Base-by-base conservation (phyloP, 2,329 filamentous ascomycete species). In the Alternaria novae-zelandiae region DNA sequence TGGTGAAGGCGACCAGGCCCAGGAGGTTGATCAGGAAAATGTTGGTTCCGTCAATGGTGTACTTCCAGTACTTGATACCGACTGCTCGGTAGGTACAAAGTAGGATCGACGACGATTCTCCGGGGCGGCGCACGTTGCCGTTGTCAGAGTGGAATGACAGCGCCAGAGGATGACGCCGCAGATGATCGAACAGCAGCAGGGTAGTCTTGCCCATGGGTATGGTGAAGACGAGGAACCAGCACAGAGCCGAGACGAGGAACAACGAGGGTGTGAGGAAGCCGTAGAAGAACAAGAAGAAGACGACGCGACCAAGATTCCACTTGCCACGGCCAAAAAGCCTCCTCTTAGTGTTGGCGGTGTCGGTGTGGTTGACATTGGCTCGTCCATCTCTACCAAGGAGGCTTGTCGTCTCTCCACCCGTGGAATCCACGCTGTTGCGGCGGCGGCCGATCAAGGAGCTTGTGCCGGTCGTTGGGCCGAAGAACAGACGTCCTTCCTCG, bases 131-230 rank as follows among this genome's bases (percentile, higher is more conserved):
- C 25, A 91, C 89, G 74, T 91, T 91, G 61, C 89, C 86, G 60
- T 88, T 89, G 77, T 97, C 94, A 10, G 92, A 92, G 80, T 98
- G 93, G 79, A 99, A 99, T 1, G 93, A 95, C 62, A 99, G 83
- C 1, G 96, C 95, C 44, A 99, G 84, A 17, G 96, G 96, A 80
- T 98, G 96, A 50, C 96, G 91, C 57, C 95, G 90, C 23, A 99
- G 87, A 79, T 99, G 96, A 79, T 95, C 90, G 77, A 97, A 92
- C 13, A 99, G 84, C 60, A 98, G 88, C 66, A 95, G 87, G 3
- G 94, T 97, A 44, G 97, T 92, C 78, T 96, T 97, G 73, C 94
- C 96, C 96, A 99, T 99, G 9, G 96, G 96, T 57, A 99, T 99
- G 85, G 90, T 94, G 83, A 99, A 99, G 61, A 99, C 96, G 69